These are phyloP conservation scores for Scedosporium aurantiacum DNA, from an alignment of 2,329 filamentous ascomycete genomes.

Conservation along the genomic window DNA sequence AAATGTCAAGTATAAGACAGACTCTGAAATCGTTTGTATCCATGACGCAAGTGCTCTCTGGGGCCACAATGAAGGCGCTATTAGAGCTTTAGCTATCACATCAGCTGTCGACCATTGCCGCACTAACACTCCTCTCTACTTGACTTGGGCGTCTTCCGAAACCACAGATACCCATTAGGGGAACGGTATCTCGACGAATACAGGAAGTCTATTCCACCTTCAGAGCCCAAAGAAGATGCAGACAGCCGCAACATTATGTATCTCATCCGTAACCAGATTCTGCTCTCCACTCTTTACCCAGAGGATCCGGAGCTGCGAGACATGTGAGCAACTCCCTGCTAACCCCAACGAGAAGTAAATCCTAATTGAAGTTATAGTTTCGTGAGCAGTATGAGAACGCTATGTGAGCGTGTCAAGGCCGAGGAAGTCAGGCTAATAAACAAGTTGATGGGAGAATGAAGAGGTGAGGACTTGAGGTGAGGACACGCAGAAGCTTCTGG, in stretches of 20 bases:
- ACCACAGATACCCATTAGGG: slow-evolving; percentile 15
- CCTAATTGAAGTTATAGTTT: no score
- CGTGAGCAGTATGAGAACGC: no score
- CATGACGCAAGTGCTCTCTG: slow-evolving; percentile 15
- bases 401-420: no score
- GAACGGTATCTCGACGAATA: slow-evolving; percentile 16
- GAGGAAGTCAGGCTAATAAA: no score
- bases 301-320: background rate
- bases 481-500: no score
- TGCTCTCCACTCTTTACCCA: slow-evolving; percentile 15
- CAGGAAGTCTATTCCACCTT: slow-evolving; percentile 14
- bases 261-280: slow-evolving; percentile 14
- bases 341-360: no score
- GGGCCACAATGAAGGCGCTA: slow-evolving; percentile 16
- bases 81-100: background rate
- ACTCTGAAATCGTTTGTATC: slow-evolving; percentile 11
- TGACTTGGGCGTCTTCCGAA: slow-evolving; percentile 16
- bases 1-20: slow-evolving; percentile 13
- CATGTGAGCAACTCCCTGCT: background rate
- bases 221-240: slow-evolving; percentile 17
- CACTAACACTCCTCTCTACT: slow-evolving; percentile 1
- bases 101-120: background rate
- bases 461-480: no score
- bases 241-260: slow-evolving; percentile 18
- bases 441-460: no score